Evolutionary conservation across 2,329 filamentous ascomycete genomes (phyloP).

Genomic region (Paramyrothecium roridum): DNA sequence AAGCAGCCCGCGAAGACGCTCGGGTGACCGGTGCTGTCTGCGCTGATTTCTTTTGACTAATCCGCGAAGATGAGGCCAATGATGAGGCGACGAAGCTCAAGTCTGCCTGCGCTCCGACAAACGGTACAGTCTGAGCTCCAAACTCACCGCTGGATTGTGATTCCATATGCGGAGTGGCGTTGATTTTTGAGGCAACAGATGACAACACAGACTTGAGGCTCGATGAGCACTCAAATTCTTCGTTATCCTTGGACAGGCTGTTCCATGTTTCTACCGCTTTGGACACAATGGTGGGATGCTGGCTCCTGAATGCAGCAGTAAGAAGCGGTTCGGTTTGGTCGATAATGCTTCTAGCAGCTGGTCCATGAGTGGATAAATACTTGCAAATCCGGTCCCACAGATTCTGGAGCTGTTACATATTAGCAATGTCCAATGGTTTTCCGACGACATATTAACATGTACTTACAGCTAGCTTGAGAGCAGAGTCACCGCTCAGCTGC

Average conservation of each 20-base stretch:
- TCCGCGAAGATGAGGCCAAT: slow-evolving; percentile 22
- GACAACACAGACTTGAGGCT: slow-evolving; percentile 60
- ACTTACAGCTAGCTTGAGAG: slow-evolving; percentile 43
- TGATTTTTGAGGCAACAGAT: slow-evolving; percentile 52
- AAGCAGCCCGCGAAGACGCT: slow-evolving; percentile 13
- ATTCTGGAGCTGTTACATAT: slow-evolving; percentile 36
- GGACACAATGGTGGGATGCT: slow-evolving; percentile 51
- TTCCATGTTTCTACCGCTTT: slow-evolving; percentile 63
- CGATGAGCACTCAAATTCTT: slow-evolving; percentile 61
- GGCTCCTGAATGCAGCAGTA: slow-evolving; percentile 55
- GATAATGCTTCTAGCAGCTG: slow-evolving; percentile 41
- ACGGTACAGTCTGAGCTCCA: slow-evolving; percentile 35
- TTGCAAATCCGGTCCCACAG: slow-evolving; percentile 49
- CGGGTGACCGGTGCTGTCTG: slow-evolving; percentile 11
- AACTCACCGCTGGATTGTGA: slow-evolving; percentile 34
- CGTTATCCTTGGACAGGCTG: slow-evolving; percentile 57
- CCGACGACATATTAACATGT: neutral
- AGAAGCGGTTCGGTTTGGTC: slow-evolving; percentile 52
- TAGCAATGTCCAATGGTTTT: slow-evolving; percentile 13
- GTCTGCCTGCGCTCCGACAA: slow-evolving; percentile 49
- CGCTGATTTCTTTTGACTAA: slow-evolving; percentile 10
- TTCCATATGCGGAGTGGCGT: slow-evolving; percentile 42
- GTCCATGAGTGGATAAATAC: slow-evolving; percentile 30
- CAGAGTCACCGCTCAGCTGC: slow-evolving; percentile 34
- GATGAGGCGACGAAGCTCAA: slow-evolving; percentile 26